These are phyloP conservation scores for Cochlearia excelsa DNA, from an alignment of 345 rosid genomes.

Conservation along the genomic window DNA sequence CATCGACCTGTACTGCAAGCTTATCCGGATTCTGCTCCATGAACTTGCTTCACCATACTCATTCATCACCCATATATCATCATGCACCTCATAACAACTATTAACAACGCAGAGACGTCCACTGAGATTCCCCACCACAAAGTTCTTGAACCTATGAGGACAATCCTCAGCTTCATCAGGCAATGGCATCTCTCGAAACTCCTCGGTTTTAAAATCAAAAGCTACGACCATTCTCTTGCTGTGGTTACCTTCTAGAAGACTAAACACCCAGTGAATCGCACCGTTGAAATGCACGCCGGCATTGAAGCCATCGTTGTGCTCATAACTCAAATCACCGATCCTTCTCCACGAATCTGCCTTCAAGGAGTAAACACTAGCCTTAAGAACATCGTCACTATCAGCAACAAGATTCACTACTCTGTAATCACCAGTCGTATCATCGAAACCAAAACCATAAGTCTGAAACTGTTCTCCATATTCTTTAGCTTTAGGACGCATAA, in stretches of 20 bases:
- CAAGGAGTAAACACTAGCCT: slow-evolving; percentile 39
- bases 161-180: slow-evolving; percentile 37
- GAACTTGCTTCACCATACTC: slow-evolving; percentile 36
- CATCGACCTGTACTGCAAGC: slow-evolving; percentile 37
- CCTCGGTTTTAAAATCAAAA: slow-evolving; percentile 39
- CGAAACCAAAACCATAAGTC: slow-evolving; percentile 42
- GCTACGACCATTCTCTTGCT: slow-evolving; percentile 23
- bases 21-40: slow-evolving; percentile 38
- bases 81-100: slow-evolving; percentile 34
- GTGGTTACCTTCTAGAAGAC: not conserved
- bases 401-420: slow-evolving; percentile 34
- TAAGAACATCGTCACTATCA: not conserved
- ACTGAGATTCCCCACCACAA: slow-evolving; percentile 32
- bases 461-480: slow-evolving; percentile 8
- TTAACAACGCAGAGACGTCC: slow-evolving; percentile 41
- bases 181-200: slow-evolving; percentile 34
- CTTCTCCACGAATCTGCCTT: slow-evolving; percentile 36
- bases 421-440: slow-evolving; percentile 37
- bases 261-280: slow-evolving; percentile 41
- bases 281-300: slow-evolving; percentile 37
- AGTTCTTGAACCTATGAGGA: slow-evolving; percentile 31
- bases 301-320: slow-evolving; percentile 26
- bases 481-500: not conserved
- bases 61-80: slow-evolving; percentile 47
- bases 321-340: slow-evolving; percentile 23